Evolutionary conservation across 1,284 basidiomycete species (phyloP).

Genomic region (Caloboletus firmus): DNA sequence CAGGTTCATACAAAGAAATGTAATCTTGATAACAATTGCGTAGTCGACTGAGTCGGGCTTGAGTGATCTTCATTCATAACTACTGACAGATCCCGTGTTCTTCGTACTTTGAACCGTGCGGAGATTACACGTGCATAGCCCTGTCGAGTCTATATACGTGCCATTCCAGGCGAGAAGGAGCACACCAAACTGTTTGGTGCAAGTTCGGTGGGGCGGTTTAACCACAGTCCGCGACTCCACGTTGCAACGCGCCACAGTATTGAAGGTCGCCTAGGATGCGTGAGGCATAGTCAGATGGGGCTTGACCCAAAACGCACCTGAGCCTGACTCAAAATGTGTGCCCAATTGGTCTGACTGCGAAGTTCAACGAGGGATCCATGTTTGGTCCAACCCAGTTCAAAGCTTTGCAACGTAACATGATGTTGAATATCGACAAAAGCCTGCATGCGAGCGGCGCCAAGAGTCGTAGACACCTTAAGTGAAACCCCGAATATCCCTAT

Average conservation of each 20-base stretch:
- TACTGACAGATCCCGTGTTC: background rate
- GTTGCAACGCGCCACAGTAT: conserved; percentile 10
- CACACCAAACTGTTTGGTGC: conserved; percentile 1
- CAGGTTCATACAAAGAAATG: conserved; percentile 20
- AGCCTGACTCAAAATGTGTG: background rate
- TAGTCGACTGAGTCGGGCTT: background rate
- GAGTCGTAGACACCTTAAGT: background rate
- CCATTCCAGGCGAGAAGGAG: conserved; percentile 13
- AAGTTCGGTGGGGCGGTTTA: background rate
- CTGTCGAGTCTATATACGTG: conserved; percentile 7
- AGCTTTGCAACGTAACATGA: too few species aligned
- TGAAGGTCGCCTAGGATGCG: background rate
- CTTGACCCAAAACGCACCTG: conserved; percentile 1
- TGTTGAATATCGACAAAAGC: background rate
- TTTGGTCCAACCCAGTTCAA: background rate
- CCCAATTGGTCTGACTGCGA: background rate
- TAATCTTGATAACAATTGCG: conserved; percentile 1
- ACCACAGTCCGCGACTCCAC: conserved; percentile 6
- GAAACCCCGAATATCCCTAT: conserved; percentile 12
- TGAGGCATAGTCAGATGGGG: background rate
- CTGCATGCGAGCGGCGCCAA: background rate
- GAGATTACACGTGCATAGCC: conserved; percentile 27
- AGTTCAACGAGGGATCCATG: background rate
- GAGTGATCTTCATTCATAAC: background rate
- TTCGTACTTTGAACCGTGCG: conserved; percentile 10